A percentile compares a stretch with the other conserved stretches of the same genome.
Conservation (phyloP, 2,329 filamentous ascomycete genomes). For the Aspergillus nomiae region DNA sequence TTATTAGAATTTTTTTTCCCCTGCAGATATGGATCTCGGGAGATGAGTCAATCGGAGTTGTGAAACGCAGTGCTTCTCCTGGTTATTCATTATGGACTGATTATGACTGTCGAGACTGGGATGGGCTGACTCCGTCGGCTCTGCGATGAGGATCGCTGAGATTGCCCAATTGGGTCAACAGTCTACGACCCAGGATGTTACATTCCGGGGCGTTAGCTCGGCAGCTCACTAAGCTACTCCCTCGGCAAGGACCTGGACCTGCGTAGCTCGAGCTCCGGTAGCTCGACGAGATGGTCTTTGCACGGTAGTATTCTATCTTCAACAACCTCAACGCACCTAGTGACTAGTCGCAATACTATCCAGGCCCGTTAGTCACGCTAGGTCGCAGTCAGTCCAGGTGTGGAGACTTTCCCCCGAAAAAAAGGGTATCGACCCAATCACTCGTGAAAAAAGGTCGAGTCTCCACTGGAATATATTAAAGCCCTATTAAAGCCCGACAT, state of each 20-base stretch:
- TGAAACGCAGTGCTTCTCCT: neutral
- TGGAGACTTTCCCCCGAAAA: neutral
- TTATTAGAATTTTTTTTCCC: neutral
- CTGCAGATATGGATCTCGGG: neutral
- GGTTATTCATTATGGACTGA: no score
- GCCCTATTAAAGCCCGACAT: neutral
- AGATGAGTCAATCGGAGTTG: neutral
- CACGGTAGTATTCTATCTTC: neutral
- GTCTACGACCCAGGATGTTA: neutral
- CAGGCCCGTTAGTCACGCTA: neutral
- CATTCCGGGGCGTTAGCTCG: neutral
- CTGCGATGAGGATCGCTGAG: neutral
- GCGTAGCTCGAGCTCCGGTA: neutral
- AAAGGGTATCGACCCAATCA: neutral
- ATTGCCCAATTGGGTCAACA: neutral
- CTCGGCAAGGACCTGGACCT: no score
- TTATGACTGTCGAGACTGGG: no score
- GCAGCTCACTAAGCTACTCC: no score
- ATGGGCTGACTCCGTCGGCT: no score
- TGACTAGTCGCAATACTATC: neutral
- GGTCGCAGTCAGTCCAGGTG: no score
- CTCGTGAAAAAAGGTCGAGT: no score
- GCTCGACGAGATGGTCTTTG: neutral
- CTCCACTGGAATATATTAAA: slow-evolving; percentile 1
- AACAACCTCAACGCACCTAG: neutral